Percentiles rank a stretch among this genome's conserved stretches.
Conservation (phyloP, 164 flowering plant species). For the Vitis labrusca region DNA sequence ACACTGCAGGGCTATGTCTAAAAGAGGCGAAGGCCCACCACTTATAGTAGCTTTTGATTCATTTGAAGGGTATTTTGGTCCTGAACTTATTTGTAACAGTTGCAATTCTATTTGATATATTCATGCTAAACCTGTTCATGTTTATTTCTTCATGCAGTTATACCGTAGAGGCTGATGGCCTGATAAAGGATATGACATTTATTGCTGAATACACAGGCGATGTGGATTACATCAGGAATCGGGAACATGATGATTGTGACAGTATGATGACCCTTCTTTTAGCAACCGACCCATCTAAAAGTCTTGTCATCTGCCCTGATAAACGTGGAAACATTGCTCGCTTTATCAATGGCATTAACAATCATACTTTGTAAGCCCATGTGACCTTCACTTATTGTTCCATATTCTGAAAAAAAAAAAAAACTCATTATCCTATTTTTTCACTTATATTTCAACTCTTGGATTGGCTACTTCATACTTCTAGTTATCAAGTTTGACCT, state of each 20-base stretch:
- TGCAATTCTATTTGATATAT: not conserved
- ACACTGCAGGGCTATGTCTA: slow-evolving; percentile 54
- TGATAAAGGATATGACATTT: slow-evolving; percentile 66
- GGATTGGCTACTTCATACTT: not conserved
- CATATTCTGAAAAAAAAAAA: not conserved
- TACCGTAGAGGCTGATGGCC: slow-evolving; percentile 68
- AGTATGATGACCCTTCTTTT: slow-evolving; percentile 78
- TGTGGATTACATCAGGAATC: slow-evolving; percentile 64
- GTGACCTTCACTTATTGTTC: not conserved
- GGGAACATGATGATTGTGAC: slow-evolving; percentile 74
- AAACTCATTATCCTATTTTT: not conserved
- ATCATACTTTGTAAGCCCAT: slow-evolving; percentile 59
- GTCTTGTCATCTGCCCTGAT: slow-evolving; percentile 77
- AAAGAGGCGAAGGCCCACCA: slow-evolving; percentile 73
- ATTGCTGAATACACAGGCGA: slow-evolving; percentile 72
- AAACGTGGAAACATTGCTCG: slow-evolving; percentile 73
- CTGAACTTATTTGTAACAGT: not conserved
- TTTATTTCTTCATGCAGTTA: slow-evolving; percentile 40
- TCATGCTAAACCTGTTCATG: slow-evolving; percentile 2
- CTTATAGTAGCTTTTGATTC: slow-evolving; percentile 62
- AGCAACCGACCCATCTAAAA: slow-evolving; percentile 44
- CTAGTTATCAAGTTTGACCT: not conserved
- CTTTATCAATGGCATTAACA: slow-evolving; percentile 79
- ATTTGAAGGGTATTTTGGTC: slow-evolving; percentile 61
- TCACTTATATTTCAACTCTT: not conserved